phyloP scores from a whole-genome alignment of 352 stramenopile species.

The Globisporangium spinosum region DNA sequence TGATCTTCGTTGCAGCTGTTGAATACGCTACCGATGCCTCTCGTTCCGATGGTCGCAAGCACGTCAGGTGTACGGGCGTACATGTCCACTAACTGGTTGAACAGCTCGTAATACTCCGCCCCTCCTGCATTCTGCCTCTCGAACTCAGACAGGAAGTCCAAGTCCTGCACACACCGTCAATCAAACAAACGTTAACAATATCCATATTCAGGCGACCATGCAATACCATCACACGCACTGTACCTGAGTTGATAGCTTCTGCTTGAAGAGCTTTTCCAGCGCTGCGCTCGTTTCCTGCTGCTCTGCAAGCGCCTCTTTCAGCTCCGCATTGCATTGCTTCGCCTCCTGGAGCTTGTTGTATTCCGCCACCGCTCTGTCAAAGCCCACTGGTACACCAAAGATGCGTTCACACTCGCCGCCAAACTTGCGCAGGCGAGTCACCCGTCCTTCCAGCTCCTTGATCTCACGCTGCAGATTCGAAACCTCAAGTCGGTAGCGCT shows the following conservation, averaged over 20 bases:
- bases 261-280: neutral
- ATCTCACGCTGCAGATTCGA: neutral
- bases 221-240: neutral
- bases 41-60: neutral
- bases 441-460: neutral
- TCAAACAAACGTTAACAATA: neutral
- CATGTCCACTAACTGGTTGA: neutral
- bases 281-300: neutral
- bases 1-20: neutral
- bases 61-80: neutral
- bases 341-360: neutral
- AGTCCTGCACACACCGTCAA: neutral
- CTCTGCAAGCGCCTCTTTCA: neutral
- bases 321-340: neutral
- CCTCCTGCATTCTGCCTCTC: neutral
- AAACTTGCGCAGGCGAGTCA: neutral
- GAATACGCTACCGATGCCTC: neutral
- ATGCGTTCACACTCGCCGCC: neutral
- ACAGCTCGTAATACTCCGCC: neutral
- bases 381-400: neutral
- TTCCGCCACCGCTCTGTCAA: neutral
- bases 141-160: neutral
- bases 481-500: neutral
- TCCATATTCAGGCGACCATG: too few relatives aligned
- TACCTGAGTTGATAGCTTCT: neutral